These are phyloP conservation scores for Trichoderma sp. DNA, from an alignment of 2,329 filamentous ascomycete species.

Conservation along the genomic window DNA sequence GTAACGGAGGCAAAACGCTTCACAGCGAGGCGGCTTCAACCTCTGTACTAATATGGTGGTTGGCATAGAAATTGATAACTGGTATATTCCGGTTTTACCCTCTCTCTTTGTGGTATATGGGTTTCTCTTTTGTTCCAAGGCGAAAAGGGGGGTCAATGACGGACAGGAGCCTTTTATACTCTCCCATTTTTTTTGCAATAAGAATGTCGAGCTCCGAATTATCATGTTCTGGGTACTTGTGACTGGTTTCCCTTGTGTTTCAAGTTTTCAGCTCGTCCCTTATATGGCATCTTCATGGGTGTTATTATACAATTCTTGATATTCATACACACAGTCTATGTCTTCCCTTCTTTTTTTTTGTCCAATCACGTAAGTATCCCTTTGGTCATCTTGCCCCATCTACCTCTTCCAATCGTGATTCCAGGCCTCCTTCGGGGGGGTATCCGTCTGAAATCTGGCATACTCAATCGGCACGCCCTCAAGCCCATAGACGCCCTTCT, in stretches of 20 bases:
- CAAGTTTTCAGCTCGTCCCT: background rate
- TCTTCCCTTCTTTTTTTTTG: background rate
- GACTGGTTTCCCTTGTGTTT: background rate
- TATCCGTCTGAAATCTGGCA: slow-evolving; percentile 80
- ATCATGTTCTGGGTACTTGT: background rate
- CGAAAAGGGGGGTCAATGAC: slow-evolving; percentile 13
- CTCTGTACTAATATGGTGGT: slow-evolving; percentile 41
- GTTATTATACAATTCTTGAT: slow-evolving; percentile 27
- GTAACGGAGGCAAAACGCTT: slow-evolving; percentile 31
- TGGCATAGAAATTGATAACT: slow-evolving; percentile 33
- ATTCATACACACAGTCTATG: slow-evolving; percentile 23
- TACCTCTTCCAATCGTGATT: slow-evolving; percentile 86
- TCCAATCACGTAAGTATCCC: background rate
- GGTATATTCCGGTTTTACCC: slow-evolving; percentile 17
- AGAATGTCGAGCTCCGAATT: slow-evolving; percentile 33
- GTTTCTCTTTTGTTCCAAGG: background rate
- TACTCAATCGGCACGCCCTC: slow-evolving; percentile 89
- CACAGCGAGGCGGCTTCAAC: slow-evolving; percentile 31
- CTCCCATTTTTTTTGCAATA: slow-evolving; percentile 27
- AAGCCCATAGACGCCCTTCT: slow-evolving; percentile 76
- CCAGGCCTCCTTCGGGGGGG: slow-evolving; percentile 78
- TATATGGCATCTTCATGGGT: background rate
- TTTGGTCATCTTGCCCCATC: slow-evolving; percentile 33
- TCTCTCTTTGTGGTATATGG: slow-evolving; percentile 16
- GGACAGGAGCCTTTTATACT: slow-evolving; percentile 10